phyloP scores from a whole-genome alignment of 1,284 basidiomycete genomes.

The Microstroma glucosiphilum region DNA sequence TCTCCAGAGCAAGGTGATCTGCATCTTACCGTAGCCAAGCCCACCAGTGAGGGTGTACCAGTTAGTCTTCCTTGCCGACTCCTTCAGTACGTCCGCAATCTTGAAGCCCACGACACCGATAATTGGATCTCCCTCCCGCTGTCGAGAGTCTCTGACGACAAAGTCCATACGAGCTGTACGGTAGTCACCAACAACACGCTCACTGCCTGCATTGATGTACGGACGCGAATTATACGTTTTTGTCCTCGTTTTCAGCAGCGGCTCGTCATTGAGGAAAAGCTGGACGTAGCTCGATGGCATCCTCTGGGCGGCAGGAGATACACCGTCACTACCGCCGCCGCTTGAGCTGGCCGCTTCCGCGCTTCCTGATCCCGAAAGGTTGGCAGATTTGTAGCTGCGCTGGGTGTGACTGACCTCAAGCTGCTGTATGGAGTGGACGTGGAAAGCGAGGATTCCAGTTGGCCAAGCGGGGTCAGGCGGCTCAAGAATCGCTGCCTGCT shows the following conservation, averaged over 20 bases:
- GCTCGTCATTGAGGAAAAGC: slow-evolving; percentile 42
- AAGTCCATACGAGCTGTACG: slow-evolving; percentile 37
- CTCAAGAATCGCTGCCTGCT: slow-evolving; percentile 24
- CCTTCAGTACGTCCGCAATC: slow-evolving; percentile 29
- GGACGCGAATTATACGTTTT: slow-evolving; percentile 40
- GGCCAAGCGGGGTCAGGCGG: slow-evolving; percentile 26
- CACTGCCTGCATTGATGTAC: slow-evolving; percentile 41
- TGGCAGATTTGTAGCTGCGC: slow-evolving; percentile 20
- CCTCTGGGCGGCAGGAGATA: slow-evolving; percentile 9
- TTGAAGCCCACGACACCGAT: slow-evolving; percentile 36
- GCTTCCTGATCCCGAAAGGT: slow-evolving; percentile 27
- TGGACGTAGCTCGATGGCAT: slow-evolving; percentile 43
- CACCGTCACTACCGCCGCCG: background rate
- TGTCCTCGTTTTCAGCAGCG: slow-evolving; percentile 40
- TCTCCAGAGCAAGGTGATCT: slow-evolving; percentile 36
- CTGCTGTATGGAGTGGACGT: slow-evolving; percentile 37
- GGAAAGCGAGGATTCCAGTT: slow-evolving; percentile 39
- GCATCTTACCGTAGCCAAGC: slow-evolving; percentile 39
- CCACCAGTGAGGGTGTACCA: slow-evolving; percentile 40
- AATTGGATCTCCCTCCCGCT: slow-evolving; percentile 40
- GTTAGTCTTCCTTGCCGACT: slow-evolving; percentile 21
- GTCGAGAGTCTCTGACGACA: slow-evolving; percentile 32
- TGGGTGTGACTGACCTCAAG: slow-evolving; percentile 33
- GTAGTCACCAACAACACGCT: slow-evolving; percentile 37
- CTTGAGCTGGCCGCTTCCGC: background rate